Evolutionary conservation across 2,329 filamentous ascomycete species (phyloP).

Genomic region (Ophiostoma sp.): DNA sequence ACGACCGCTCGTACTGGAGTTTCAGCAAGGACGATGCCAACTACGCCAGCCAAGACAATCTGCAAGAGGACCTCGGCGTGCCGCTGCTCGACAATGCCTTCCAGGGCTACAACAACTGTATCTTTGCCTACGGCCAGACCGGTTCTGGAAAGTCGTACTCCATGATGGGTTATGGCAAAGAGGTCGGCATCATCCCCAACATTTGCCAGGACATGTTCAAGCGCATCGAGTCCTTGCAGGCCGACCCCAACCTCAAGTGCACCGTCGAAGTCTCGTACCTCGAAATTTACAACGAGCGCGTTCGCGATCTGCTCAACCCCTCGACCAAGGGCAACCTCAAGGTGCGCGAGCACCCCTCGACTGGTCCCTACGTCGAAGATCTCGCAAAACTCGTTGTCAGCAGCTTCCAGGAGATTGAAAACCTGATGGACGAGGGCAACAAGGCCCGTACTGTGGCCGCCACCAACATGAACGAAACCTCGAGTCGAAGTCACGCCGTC

Average conservation of each 20-base stretch:
- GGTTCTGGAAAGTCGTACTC: conserved; percentile 98
- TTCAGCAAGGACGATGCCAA: conserved; percentile 72
- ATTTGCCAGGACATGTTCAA: conserved; percentile 96
- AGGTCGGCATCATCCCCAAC: conserved; percentile 86
- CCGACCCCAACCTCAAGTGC: conserved; percentile 88
- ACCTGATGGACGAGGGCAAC: conserved; percentile 98
- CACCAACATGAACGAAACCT: conserved; percentile 99
- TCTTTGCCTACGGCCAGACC: conserved; percentile 97
- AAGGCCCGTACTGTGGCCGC: conserved; percentile 96
- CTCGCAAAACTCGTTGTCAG: conserved; percentile 89
- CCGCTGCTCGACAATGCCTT: conserved; percentile 99
- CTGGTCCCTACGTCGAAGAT: conserved; percentile 95
- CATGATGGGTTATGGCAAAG: conserved; percentile 75
- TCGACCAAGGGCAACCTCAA: conserved; percentile 70
- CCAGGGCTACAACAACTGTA: conserved; percentile 97
- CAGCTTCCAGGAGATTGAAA: conserved; percentile 91
- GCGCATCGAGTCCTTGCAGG: conserved; percentile 70
- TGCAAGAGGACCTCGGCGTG: conserved; percentile 90
- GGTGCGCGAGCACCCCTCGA: conserved; percentile 89
- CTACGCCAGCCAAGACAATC: conserved; percentile 86
- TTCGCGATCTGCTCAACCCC: conserved; percentile 81
- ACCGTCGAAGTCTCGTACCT: conserved; percentile 98
- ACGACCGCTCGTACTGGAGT: conserved; percentile 98
- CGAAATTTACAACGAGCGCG: conserved; percentile 99
- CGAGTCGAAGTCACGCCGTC: conserved; percentile 94